Conservation (phyloP, 805 yeast species). For the Sugiyamaella chiloensis region DNA sequence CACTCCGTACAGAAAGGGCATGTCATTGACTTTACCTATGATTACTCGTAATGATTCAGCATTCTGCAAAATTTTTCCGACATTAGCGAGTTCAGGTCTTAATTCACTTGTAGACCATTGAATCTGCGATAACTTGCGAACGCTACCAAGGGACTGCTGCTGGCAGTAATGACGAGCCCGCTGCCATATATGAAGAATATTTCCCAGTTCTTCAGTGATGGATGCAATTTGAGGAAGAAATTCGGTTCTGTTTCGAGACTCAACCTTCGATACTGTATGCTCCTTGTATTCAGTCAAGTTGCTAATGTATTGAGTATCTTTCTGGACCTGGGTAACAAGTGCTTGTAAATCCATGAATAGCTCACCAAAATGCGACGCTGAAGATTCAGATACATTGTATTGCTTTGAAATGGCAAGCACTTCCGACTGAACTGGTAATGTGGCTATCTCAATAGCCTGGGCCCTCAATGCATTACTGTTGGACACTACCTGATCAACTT, state of each 20-base stretch:
- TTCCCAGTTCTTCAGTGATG: constrained; percentile 24
- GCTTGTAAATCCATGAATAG: constrained; percentile 27
- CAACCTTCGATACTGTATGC: constrained; percentile 18
- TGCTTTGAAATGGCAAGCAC: neutral
- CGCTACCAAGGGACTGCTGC: constrained; percentile 6
- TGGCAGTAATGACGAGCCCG: constrained; percentile 8
- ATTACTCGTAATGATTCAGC: constrained; percentile 30
- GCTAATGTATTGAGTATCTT: constrained; percentile 27
- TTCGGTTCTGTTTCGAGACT: constrained; percentile 27
- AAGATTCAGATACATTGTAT: neutral
- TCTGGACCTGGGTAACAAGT: constrained; percentile 23
- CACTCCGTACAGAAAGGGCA: constrained; percentile 38
- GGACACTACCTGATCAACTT: neutral
- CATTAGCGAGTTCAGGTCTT: constrained; percentile 27
- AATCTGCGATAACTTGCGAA: constrained; percentile 25
- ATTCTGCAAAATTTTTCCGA: constrained; percentile 25
- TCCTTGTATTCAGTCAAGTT: constrained; percentile 21
- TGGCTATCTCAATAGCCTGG: neutral
- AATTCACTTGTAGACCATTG: constrained; percentile 31
- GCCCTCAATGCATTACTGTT: neutral
- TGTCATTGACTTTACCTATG: constrained; percentile 34
- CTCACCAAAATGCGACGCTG: constrained; percentile 15
- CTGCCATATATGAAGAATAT: constrained; percentile 14
- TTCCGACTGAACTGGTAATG: neutral
- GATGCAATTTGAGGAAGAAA: constrained; percentile 28